Evolutionary conservation across 2,329 filamentous ascomycete species (phyloP).

Genomic region (Nemania abortiva): DNA sequence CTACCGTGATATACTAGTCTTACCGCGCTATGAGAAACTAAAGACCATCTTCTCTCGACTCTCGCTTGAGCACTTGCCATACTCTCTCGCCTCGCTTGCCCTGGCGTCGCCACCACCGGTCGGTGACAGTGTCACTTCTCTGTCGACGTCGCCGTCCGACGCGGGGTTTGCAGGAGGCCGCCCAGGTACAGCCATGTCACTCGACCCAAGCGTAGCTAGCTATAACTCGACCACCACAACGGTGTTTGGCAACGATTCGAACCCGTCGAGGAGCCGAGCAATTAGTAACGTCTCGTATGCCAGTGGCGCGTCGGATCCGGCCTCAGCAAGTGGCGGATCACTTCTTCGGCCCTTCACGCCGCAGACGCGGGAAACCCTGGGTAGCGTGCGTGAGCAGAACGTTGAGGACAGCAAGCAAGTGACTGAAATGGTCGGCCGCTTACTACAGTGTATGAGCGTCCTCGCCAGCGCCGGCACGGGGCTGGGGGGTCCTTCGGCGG

Average conservation of each 20-base stretch:
- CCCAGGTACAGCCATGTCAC: constrained; percentile 79
- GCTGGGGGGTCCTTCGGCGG: constrained; percentile 61
- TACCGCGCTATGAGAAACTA: constrained; percentile 88
- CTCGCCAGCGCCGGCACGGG: constrained; percentile 76
- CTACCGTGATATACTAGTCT: constrained; percentile 88
- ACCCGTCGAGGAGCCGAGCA: constrained; percentile 74
- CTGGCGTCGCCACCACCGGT: constrained; percentile 66
- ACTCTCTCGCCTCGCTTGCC: constrained; percentile 64
- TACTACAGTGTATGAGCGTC: constrained; percentile 96
- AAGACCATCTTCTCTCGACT: constrained; percentile 92
- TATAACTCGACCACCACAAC: constrained; percentile 85
- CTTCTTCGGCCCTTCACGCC: constrained; percentile 65
- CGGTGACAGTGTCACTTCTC: constrained; percentile 59
- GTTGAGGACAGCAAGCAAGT: constrained; percentile 80
- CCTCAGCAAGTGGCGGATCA: constrained; percentile 55
- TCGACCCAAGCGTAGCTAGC: constrained; percentile 80
- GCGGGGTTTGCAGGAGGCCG: constrained; percentile 53
- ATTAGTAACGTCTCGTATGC: constrained; percentile 85
- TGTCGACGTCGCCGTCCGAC: constrained; percentile 62
- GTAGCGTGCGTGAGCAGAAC: constrained; percentile 67
- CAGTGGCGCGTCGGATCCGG: constrained; percentile 59
- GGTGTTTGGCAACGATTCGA: constrained; percentile 75
- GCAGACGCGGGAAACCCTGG: constrained; percentile 49
- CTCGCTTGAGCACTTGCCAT: constrained; percentile 80
- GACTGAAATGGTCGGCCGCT: constrained; percentile 92